These are phyloP conservation scores for Arabidopsis lyrata DNA, from an alignment of 441 rosid species.

Conservation along the genomic window DNA sequence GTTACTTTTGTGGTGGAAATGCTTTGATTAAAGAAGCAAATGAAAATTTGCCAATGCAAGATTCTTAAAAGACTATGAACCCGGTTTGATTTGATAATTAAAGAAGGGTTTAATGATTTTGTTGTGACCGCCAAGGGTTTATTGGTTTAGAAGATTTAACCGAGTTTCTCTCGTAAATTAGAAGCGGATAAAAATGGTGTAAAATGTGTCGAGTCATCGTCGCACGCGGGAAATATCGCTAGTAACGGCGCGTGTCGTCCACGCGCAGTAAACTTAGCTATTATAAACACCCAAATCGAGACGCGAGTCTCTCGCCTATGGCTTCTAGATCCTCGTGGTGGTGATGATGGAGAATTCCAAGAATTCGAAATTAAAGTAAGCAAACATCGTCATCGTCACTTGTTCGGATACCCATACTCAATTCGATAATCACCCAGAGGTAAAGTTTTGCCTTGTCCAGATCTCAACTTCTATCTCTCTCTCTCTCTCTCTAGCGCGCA, in stretches of 20 bases:
- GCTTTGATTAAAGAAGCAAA: not conserved
- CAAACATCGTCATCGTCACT: conserved; percentile 22
- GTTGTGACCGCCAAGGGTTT: too few relatives aligned
- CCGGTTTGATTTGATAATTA: conserved; percentile 5
- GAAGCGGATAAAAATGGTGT: conserved; percentile 23
- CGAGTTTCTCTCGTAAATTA: conserved; percentile 1
- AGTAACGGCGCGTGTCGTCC: conserved; percentile 28
- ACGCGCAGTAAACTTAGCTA: conserved; percentile 14
- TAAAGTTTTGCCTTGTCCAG: conserved; percentile 28
- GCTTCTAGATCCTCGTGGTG: conserved; percentile 9
- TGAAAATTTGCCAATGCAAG: conserved; percentile 10
- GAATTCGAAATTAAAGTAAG: not conserved
- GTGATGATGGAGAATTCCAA: not conserved
- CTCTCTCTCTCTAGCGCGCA: not conserved
- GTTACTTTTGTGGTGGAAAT: not conserved
- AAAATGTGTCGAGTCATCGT: conserved; percentile 1
- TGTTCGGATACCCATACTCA: not conserved
- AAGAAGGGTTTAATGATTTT: not conserved
- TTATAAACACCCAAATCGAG: conserved; percentile 3
- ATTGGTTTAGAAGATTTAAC: not conserved
- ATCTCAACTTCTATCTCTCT: conserved; percentile 30
- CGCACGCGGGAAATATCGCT: conserved; percentile 39
- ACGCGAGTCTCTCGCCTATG: conserved; percentile 10
- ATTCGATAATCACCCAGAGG: conserved; percentile 17
- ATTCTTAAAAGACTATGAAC: not conserved